phyloP scores from a whole-genome alignment of 495 filamentous ascomycete species.

The Talaromyces liani region DNA sequence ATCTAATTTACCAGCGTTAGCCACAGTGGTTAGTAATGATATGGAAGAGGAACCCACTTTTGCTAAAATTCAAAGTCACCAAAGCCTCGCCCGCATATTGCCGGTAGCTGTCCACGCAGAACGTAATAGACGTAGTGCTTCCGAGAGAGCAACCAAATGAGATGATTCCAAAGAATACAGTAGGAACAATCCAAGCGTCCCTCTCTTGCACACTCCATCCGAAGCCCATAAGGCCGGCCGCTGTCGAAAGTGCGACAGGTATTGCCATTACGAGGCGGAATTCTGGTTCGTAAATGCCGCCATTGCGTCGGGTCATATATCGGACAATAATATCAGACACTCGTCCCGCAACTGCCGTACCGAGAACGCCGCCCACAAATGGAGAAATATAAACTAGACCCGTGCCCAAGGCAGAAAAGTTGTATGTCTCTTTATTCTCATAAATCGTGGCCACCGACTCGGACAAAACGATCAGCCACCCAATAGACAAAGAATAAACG shows the following conservation, averaged over 20 bases:
- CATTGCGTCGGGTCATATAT: slow-evolving; percentile 75
- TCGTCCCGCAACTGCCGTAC: slow-evolving; percentile 84
- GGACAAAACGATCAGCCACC: slow-evolving; percentile 93
- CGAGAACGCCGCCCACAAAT: slow-evolving; percentile 81
- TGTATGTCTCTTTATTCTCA: slow-evolving; percentile 55
- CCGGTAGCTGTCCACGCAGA: slow-evolving; percentile 87
- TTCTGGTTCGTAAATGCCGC: slow-evolving; percentile 91
- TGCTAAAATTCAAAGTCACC: slow-evolving; percentile 90
- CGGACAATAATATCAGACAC: slow-evolving; percentile 79
- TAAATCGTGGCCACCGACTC: slow-evolving; percentile 78
- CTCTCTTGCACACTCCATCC: slow-evolving; percentile 75
- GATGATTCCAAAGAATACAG: slow-evolving; percentile 84
- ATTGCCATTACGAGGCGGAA: slow-evolving; percentile 89
- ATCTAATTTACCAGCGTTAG: slow-evolving; percentile 35
- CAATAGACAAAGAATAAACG: slow-evolving; percentile 83
- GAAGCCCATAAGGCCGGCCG: slow-evolving; percentile 85
- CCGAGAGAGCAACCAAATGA: slow-evolving; percentile 92
- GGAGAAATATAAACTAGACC: slow-evolving; percentile 87
- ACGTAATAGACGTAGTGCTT: slow-evolving; percentile 91
- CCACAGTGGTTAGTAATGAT: background rate
- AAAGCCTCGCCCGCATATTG: slow-evolving; percentile 93
- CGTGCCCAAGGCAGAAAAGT: slow-evolving; percentile 71
- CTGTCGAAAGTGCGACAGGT: slow-evolving; percentile 71
- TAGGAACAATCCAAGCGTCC: slow-evolving; percentile 87
- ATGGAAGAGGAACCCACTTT: slow-evolving; percentile 44